Evolutionary conservation across 2,329 filamentous ascomycete genomes (phyloP), one percentile per base, ranked within the genome.

Genomic region (Balansia obtecta): DNA sequence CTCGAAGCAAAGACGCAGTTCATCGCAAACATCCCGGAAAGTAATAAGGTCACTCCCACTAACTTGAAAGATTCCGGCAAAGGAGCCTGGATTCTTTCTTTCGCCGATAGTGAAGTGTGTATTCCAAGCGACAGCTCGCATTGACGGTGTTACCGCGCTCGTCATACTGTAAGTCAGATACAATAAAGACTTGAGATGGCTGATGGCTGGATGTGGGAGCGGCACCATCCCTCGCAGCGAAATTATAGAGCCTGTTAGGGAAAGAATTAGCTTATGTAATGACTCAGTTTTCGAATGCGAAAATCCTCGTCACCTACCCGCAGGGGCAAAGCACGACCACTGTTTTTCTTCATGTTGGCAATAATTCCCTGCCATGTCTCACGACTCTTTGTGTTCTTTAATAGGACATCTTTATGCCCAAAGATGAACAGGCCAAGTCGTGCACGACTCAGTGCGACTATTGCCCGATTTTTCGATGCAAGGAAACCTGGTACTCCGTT

Each of bases 401-500:
- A 55, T 0, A 79, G 55, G 37, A 75, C 77, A 9, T 73, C 58
- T 12, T 76, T 76, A 58, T 95, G 88, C 1, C 89, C 90, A 61
- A 95, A 95, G 39, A 95, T 73, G 64, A 90, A 95, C 52, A 95
- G 80, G 0, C 88, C 88, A 6, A 82, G 74, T 51, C 80, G 82
- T 3, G 90, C 89, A 49, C 90, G 81, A 52, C 78, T 82, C 45
- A 79, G 69, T 1, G 79, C 74, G 10, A 83, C 79, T 2, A 80
- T 76, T 0, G 73, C 72, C 16, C 79, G 72, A 53, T 81, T 80
- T 54, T 68, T 64, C 51, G 85, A 80, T 1, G 75, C 72, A 1
- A 95, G 71, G 57, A 95, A 96, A 0, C 90, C 90, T 32, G 89
- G 82, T 1, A 58, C 59, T 39, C 59, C 57, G 2, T 53, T 52